Conservation (phyloP, 768 basidiomycete species). For the Pluteus cervinus region DNA sequence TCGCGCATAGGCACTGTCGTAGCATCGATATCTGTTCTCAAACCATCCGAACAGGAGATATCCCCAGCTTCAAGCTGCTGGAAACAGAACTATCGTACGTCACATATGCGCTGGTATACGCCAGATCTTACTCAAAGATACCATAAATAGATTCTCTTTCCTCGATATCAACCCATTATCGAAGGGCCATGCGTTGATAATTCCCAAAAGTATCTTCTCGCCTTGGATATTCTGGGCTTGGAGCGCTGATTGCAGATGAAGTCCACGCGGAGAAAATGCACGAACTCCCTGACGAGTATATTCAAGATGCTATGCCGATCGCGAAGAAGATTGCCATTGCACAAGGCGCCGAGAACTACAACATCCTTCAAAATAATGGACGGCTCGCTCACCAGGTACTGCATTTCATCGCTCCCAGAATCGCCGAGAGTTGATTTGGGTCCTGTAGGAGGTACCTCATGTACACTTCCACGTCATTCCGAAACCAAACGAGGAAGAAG, state of each 20-base stretch:
- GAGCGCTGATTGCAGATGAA: conserved; percentile 21
- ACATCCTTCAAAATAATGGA: conserved; percentile 71
- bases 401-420: neutral
- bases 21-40: neutral
- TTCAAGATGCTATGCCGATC: conserved; percentile 69
- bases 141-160: conserved; percentile 65
- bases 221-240: neutral
- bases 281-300: conserved; percentile 81
- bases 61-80: conserved; percentile 81
- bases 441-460: conserved; percentile 65
- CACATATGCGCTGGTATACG: neutral
- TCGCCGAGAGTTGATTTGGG: no score
- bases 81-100: conserved; percentile 71
- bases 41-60: conserved; percentile 53
- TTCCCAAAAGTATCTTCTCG: conserved; percentile 75
- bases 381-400: conserved; percentile 50
- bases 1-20: neutral
- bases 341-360: conserved; percentile 73
- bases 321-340: conserved; percentile 86
- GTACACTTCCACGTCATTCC: conserved; percentile 95
- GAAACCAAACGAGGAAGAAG: conserved; percentile 66
- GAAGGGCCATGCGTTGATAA: conserved; percentile 86
- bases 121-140: neutral
- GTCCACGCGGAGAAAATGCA: conserved; percentile 85
- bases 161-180: conserved; percentile 89